phyloP scores from a whole-genome alignment of 2,329 filamentous ascomycete species.

The Zopfia rhizophila region DNA sequence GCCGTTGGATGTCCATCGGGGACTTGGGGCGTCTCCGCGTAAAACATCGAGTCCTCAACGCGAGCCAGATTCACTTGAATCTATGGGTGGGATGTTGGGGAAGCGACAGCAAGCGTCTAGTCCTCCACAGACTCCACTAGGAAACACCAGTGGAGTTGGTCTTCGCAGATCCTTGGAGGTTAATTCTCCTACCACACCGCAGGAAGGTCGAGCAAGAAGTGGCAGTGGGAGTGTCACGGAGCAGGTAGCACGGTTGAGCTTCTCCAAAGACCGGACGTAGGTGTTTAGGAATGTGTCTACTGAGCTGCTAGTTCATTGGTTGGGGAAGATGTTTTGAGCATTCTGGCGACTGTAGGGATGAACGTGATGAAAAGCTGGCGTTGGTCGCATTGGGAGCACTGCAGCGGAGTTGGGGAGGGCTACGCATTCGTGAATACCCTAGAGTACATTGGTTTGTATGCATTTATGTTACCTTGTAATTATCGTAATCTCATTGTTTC shows the following conservation, averaged over 20 bases:
- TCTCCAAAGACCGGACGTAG: conserved; percentile 28
- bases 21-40: conserved; percentile 43
- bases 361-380: too few relatives aligned
- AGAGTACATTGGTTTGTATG: too few relatives aligned
- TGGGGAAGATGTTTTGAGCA: neutral
- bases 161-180: conserved; percentile 47
- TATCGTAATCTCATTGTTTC: too few relatives aligned
- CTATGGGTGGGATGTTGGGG: conserved; percentile 31
- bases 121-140: conserved; percentile 34
- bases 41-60: conserved; percentile 19
- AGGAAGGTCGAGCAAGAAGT: conserved; percentile 28
- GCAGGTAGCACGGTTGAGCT: conserved; percentile 44
- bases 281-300: neutral
- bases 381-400: too few relatives aligned
- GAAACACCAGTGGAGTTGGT: conserved; percentile 37
- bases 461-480: too few relatives aligned
- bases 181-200: conserved; percentile 26
- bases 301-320: neutral
- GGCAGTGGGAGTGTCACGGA: conserved; percentile 41
- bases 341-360: too few relatives aligned
- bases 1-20: conserved; percentile 50
- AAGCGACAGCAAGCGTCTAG: conserved; percentile 27
- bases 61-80: conserved; percentile 44
- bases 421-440: conserved; percentile 2
- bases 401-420: too few relatives aligned